Conservation (phyloP, 2,329 filamentous ascomycete species). For the Boeremia lycopersici region DNA sequence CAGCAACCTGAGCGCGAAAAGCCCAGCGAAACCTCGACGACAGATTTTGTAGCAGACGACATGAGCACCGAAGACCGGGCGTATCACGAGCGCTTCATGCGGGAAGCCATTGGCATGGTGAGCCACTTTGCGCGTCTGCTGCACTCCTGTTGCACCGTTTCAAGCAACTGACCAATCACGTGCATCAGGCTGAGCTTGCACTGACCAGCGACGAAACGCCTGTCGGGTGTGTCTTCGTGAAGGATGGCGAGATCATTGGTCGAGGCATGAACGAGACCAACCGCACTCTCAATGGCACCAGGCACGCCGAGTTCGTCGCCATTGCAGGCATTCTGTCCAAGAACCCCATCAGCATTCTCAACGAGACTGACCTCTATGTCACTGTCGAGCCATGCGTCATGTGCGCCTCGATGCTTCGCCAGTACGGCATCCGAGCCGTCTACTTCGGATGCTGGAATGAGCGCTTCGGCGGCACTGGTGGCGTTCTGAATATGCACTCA, state of each 20-base stretch:
- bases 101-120: constrained; percentile 86
- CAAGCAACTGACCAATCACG: constrained; percentile 28
- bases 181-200: constrained; percentile 76
- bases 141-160: constrained; percentile 6
- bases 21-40: constrained; percentile 34
- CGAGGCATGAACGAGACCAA: constrained; percentile 96
- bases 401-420: constrained; percentile 91
- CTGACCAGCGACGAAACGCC: constrained; percentile 86
- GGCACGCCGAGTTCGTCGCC: constrained; percentile 94
- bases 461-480: constrained; percentile 94
- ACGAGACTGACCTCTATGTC: constrained; percentile 83
- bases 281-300: constrained; percentile 66
- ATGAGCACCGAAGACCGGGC: constrained; percentile 49
- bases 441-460: constrained; percentile 97
- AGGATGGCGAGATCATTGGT: constrained; percentile 78
- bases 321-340: constrained; percentile 69
- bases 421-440: constrained; percentile 85
- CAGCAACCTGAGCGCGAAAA: constrained; percentile 19
- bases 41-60: constrained; percentile 31
- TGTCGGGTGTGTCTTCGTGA: constrained; percentile 92
- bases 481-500: constrained; percentile 86
- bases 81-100: constrained; percentile 73
- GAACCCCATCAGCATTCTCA: constrained; percentile 71
- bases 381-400: constrained; percentile 99
- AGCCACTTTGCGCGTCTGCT: constrained; percentile 18